These are phyloP conservation scores for Agroathelia rolfsii DNA, from an alignment of 1,284 basidiomycete genomes.

Conservation along the genomic window DNA sequence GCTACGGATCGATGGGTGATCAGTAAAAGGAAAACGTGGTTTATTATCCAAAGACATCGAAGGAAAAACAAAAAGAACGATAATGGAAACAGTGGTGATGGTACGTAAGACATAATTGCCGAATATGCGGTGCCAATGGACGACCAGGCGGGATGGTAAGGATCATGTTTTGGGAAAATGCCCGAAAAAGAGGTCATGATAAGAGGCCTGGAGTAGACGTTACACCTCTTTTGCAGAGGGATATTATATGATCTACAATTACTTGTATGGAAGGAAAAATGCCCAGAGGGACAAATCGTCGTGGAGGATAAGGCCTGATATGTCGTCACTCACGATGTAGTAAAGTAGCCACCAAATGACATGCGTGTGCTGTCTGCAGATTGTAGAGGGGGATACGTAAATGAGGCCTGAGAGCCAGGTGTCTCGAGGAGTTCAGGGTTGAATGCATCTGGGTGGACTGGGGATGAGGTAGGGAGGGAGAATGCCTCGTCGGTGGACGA, in stretches of 20 bases:
- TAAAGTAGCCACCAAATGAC: constrained; percentile 48
- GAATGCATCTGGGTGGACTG: constrained; percentile 50
- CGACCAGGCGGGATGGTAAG: too few species aligned
- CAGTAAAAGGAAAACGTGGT: constrained; percentile 7
- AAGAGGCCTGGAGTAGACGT: constrained; percentile 8
- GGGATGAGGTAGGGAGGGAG: constrained; percentile 64
- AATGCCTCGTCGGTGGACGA: constrained; percentile 71
- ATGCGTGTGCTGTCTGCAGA: constrained; percentile 39
- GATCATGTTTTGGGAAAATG: constrained; percentile 7
- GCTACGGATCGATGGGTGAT: constrained; percentile 18
- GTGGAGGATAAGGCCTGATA: neutral
- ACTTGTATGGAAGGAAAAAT: neutral
- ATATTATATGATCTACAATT: too few species aligned
- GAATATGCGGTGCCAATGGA: too few species aligned
- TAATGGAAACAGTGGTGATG: constrained; percentile 3
- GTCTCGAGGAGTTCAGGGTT: constrained; percentile 39
- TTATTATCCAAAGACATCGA: too few species aligned
- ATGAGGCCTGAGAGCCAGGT: constrained; percentile 40
- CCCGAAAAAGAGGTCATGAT: constrained; percentile 1
- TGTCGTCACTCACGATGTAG: constrained; percentile 40
- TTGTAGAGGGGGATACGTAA: constrained; percentile 71
- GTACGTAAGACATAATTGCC: too few species aligned
- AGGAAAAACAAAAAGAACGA: constrained; percentile 7
- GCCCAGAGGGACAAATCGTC: neutral
- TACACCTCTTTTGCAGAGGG: too few species aligned